These are phyloP conservation scores for Arthrobotrys musiformis DNA, from an alignment of 2,329 filamentous ascomycete genomes.

Conservation along the genomic window DNA sequence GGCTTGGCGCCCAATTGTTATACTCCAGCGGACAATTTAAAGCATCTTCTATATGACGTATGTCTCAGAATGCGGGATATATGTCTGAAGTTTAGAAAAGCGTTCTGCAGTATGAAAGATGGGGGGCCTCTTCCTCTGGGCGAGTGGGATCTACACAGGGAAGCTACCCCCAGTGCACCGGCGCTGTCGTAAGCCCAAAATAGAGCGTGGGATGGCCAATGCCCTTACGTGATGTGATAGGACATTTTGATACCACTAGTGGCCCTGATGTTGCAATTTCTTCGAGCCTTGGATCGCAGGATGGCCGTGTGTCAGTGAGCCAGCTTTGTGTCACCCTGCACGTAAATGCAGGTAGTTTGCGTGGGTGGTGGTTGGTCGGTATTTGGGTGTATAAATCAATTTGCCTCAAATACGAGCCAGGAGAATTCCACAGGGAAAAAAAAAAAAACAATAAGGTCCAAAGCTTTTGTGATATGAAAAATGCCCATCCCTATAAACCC, in stretches of 20 bases:
- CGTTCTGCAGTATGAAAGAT: not conserved
- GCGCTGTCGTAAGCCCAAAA: not conserved
- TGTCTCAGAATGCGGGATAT: slow-evolving; percentile 56
- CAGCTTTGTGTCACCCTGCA: slow-evolving; percentile 5
- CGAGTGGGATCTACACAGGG: slow-evolving; percentile 48
- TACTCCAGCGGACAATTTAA: slow-evolving; percentile 16
- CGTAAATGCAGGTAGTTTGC: not conserved
- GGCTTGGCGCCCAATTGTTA: slow-evolving; percentile 11
- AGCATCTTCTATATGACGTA: slow-evolving; percentile 45
- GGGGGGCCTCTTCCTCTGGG: not conserved
- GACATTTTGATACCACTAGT: slow-evolving; percentile 8
- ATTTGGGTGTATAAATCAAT: slow-evolving; percentile 10
- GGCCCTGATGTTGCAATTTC: slow-evolving; percentile 12
- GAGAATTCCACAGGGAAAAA: not conserved
- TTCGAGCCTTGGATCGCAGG: slow-evolving; percentile 7
- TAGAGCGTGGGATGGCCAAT: slow-evolving; percentile 50
- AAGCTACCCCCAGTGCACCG: slow-evolving; percentile 1
- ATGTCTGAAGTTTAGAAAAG: slow-evolving; percentile 18
- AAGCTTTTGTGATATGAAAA: not conserved
- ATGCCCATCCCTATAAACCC: not conserved
- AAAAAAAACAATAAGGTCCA: not conserved
- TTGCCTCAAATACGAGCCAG: slow-evolving; percentile 31
- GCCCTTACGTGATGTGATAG: slow-evolving; percentile 25
- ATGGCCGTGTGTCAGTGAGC: not conserved
- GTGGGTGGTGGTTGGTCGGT: slow-evolving; percentile 8